Evolutionary conservation across 2,329 filamentous ascomycete genomes (phyloP).

Genomic region (Gnomoniopsis smithogilvyi): DNA sequence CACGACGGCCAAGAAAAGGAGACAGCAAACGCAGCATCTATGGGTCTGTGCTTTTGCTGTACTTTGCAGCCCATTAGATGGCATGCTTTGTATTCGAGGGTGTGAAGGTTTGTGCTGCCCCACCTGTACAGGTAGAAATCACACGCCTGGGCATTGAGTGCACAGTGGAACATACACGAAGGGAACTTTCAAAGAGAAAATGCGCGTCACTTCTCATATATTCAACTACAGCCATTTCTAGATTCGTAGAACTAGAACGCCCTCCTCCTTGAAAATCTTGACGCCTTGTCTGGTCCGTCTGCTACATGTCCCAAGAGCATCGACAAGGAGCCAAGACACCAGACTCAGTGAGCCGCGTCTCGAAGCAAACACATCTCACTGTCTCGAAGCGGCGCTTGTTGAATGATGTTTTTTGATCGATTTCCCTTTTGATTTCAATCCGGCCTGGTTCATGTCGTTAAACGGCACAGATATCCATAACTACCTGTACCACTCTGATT

Average conservation of each 20-base stretch:
- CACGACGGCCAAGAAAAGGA: neutral
- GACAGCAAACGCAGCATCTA: neutral
- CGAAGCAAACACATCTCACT: constrained; percentile 15
- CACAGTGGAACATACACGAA: neutral
- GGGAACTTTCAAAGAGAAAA: neutral
- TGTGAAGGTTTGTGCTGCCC: neutral
- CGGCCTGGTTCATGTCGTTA: constrained; percentile 28
- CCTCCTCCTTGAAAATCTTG: constrained; percentile 6
- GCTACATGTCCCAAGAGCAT: neutral
- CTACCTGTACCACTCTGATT: constrained; percentile 33
- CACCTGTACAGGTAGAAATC: neutral
- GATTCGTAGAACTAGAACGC: neutral
- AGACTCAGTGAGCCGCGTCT: neutral
- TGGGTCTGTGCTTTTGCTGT: neutral
- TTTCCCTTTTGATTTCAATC: constrained; percentile 31
- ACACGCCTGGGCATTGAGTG: neutral
- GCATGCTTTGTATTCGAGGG: neutral
- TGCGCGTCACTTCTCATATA: constrained; percentile 5
- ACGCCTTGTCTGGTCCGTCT: neutral
- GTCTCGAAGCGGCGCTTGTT: constrained; percentile 16
- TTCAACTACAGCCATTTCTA: neutral
- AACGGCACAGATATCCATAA: constrained; percentile 30
- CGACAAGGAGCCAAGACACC: neutral
- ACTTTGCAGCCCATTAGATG: no score
- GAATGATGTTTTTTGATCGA: constrained; percentile 16